Percentiles rank a stretch among this genome's conserved stretches.
phyloP scores from a whole-genome alignment of 345 rosid genomes.

The Aegle marmelos region DNA sequence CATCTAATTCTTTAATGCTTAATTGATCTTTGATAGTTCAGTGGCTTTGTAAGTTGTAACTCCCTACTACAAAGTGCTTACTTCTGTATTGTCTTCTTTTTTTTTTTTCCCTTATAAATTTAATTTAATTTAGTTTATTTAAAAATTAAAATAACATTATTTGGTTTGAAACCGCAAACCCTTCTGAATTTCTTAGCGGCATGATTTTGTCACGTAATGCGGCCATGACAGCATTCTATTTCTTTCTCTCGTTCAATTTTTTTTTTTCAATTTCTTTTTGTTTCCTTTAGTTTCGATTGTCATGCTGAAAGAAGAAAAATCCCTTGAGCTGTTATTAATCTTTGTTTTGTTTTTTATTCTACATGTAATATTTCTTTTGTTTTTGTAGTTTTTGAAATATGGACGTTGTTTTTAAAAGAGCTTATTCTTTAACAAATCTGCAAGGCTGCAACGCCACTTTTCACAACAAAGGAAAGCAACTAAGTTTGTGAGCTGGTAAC shows the following conservation, averaged over 20 bases:
- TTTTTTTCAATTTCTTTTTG: too few species aligned
- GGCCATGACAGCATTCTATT: constrained; percentile 26
- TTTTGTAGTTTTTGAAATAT: constrained; percentile 6
- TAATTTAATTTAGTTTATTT: background rate
- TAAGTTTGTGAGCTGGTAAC: constrained; percentile 23
- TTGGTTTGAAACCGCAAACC: background rate
- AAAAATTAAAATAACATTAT: background rate
- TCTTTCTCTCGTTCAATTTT: too few species aligned
- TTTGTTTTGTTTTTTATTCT: too few species aligned
- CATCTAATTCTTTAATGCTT: background rate
- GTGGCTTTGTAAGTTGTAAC: background rate
- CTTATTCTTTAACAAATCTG: constrained; percentile 9
- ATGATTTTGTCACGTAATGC: constrained; percentile 46
- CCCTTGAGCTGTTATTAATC: background rate
- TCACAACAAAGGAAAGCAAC: constrained; percentile 25
- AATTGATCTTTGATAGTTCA: background rate
- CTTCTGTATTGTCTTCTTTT: too few species aligned
- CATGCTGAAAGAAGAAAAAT: background rate
- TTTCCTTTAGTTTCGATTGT: constrained; percentile 12
- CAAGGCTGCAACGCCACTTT: constrained; percentile 16
- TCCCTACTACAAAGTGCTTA: background rate
- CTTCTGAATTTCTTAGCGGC: constrained; percentile 26
- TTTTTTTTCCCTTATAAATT: too few species aligned
- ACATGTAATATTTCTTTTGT: background rate
- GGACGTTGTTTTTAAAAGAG: background rate